Evolutionary conservation across 345 rosid genomes (phyloP), one percentile per base, ranked within the genome.

Genomic region (Ailanthus altissimus): DNA sequence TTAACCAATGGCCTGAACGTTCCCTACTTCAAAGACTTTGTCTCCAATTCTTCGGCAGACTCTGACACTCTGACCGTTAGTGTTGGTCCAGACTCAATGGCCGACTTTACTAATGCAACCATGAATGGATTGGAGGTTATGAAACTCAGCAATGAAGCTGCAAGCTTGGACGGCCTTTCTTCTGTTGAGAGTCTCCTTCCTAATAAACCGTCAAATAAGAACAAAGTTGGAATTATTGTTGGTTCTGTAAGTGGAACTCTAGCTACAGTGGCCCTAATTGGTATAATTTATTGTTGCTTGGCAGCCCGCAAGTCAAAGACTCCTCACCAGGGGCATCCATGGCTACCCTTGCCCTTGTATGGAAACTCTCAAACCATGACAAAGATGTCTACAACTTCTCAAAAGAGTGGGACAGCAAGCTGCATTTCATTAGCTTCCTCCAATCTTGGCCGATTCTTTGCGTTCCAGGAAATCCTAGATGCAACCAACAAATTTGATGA

Each of bases 401-500:
- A 92, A 79, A 93, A 93, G 88, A 93, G 98, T 82, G 89, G 79
- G 13, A 90, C 98, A 7, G 97, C 92, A 43, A 94, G 98, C 84
- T 90, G 94, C 86, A 87, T 94, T 78, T 94, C 99, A 0, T 70
- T 94, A 81, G 84, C 89, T 50, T 91, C 99, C 21, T 75, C 94
- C 9, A 93, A 88, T 79, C 94, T 90, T 26, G 97, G 99, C 13
- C 89, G 97, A 63, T 74, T 86, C 80, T 97, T 97, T 83, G 84
- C 88, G 64, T 90, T 97, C 72, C 97, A 88, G 86, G 99, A 97
- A 79, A 94, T 97, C 81, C 90, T 89, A 59, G 97, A 94, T 72
- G 97, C 97, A 9, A 92, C 99, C 74, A 94, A 92, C 82, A 94
- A 92, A 61, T 97, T 94, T 67, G 98, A 97, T 25, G 98, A 94